These are phyloP conservation scores for Fusarium austroafricanum DNA, from an alignment of 2,329 filamentous ascomycete species.

Conservation along the genomic window DNA sequence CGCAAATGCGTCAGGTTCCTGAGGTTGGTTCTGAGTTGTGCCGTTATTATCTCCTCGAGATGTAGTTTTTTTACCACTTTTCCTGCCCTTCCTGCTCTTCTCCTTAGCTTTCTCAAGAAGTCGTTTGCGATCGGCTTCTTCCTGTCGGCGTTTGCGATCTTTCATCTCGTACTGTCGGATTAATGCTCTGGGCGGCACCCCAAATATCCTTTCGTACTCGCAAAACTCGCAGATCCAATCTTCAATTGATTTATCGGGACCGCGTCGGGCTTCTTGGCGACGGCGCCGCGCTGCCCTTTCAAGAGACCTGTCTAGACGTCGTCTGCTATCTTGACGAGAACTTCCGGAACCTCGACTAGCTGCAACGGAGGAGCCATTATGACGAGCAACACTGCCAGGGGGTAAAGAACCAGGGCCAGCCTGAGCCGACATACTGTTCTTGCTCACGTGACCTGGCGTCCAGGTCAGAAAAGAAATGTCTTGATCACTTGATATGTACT, in stretches of 20 bases:
- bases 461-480: conserved; percentile 7
- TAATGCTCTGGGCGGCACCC: conserved; percentile 83
- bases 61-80: conserved; percentile 74
- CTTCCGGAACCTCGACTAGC: conserved; percentile 46
- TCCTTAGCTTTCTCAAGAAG: conserved; percentile 93
- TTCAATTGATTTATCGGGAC: conserved; percentile 76
- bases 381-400: conserved; percentile 26
- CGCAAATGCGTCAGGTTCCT: conserved; percentile 37
- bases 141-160: conserved; percentile 84
- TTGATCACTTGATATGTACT: conserved; percentile 21
- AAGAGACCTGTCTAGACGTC: conserved; percentile 77
- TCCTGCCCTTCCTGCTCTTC: conserved; percentile 91
- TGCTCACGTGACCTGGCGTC: conserved; percentile 42
- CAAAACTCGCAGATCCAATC: conserved; percentile 98
- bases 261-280: conserved; percentile 79
- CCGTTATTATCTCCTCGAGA: conserved; percentile 45
- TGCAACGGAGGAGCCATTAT: conserved; percentile 53
- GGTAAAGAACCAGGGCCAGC: conserved; percentile 18
- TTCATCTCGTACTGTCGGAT: conserved; percentile 96
- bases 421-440: conserved; percentile 39
- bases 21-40: conserved; percentile 38
- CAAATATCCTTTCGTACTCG: conserved; percentile 96
- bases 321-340: conserved; percentile 68
- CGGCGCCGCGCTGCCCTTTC: conserved; percentile 80
- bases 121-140: conserved; percentile 86